Evolutionary conservation across 2,329 filamentous ascomycete species (phyloP).

Genomic region (Trichoderma simmonsii): DNA sequence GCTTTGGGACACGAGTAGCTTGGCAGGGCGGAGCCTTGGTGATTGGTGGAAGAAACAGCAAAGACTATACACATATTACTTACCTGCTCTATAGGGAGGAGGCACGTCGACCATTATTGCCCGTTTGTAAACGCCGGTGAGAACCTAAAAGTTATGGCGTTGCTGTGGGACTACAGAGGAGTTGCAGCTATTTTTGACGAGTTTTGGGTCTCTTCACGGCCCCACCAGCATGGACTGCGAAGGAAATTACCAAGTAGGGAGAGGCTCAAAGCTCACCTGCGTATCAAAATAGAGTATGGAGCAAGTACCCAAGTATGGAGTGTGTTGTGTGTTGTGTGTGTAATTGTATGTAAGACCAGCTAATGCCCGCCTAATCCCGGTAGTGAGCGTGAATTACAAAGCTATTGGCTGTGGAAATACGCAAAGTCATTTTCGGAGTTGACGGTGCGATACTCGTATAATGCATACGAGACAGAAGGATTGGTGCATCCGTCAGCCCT

Average conservation of each 20-base stretch:
- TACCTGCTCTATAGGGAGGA: constrained; percentile 5
- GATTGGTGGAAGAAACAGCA: constrained; percentile 15
- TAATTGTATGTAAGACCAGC: neutral
- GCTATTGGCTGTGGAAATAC: neutral
- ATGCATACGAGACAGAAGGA: neutral
- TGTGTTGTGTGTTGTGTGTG: neutral
- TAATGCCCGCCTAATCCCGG: neutral
- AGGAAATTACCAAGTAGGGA: neutral
- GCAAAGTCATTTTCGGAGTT: neutral
- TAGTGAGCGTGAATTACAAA: neutral
- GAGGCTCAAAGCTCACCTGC: neutral
- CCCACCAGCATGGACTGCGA: neutral
- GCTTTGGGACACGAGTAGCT: neutral
- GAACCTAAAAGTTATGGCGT: neutral
- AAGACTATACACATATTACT: neutral
- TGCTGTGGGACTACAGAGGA: neutral
- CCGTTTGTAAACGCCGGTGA: neutral
- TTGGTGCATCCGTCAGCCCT: neutral
- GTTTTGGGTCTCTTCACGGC: neutral
- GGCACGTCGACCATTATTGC: neutral
- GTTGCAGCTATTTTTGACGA: neutral
- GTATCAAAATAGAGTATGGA: neutral
- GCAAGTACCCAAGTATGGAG: neutral
- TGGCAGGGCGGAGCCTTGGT: neutral
- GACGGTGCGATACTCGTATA: neutral